A percentile compares a stretch with the other conserved stretches of the same genome.
phyloP scores from a whole-genome alignment of 2,329 filamentous ascomycete genomes.

The Lachnum nothofagi region DNA sequence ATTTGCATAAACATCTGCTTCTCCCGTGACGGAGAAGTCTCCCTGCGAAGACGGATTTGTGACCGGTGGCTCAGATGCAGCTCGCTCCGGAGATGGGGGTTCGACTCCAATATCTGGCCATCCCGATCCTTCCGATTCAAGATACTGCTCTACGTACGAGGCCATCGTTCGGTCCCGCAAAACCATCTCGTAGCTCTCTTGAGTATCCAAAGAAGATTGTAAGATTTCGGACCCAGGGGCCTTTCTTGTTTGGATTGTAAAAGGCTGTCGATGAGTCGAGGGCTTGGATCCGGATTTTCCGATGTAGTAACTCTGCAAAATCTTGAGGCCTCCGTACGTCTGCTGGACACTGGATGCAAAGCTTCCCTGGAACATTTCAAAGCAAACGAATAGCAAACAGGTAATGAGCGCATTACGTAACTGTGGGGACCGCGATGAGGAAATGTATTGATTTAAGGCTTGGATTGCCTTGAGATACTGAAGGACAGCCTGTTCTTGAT shows the following conservation, averaged over 20 bases:
- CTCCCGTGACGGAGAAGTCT: background rate
- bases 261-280: constrained; percentile 14
- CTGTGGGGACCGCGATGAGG: constrained; percentile 39
- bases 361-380: constrained; percentile 37
- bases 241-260: constrained; percentile 1
- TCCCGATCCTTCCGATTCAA: constrained; percentile 14
- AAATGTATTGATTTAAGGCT: constrained; percentile 43
- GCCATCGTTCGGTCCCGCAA: constrained; percentile 17
- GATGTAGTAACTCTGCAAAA: constrained; percentile 43
- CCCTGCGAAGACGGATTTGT: background rate
- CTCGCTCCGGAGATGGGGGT: background rate
- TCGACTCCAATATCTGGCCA: background rate
- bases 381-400: constrained; percentile 30
- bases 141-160: constrained; percentile 24
- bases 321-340: constrained; percentile 52
- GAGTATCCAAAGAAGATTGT: constrained; percentile 12
- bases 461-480: constrained; percentile 55
- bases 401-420: constrained; percentile 34
- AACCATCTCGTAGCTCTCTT: constrained; percentile 18
- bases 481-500: constrained; percentile 55
- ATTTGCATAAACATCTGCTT: background rate
- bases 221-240: constrained; percentile 5
- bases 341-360: constrained; percentile 56
- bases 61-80: background rate
- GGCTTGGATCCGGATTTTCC: constrained; percentile 21